Evolutionary conservation across 257 asterid genomes (phyloP).

Genomic region (Nicotiana noctiflora): DNA sequence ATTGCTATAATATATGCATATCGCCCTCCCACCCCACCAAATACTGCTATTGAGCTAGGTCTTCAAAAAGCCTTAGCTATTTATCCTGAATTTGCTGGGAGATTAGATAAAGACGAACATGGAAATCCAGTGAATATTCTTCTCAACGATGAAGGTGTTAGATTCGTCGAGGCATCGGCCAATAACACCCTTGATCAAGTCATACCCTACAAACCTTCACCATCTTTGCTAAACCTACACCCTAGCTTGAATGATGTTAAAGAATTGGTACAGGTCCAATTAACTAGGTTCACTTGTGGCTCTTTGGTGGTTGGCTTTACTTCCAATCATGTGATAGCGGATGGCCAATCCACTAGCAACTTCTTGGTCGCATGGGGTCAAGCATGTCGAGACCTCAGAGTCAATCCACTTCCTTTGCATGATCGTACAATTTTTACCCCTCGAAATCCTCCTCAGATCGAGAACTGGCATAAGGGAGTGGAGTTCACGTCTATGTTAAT

Average conservation of each 20-base stretch:
- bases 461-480: conserved; percentile 52
- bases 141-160: conserved; percentile 59
- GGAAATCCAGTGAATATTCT: conserved; percentile 40
- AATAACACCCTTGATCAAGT: conserved; percentile 40
- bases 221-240: conserved; percentile 48
- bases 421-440: conserved; percentile 52
- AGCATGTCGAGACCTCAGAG: conserved; percentile 42
- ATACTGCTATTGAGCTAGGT: conserved; percentile 40
- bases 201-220: conserved; percentile 36
- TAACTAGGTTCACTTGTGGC: conserved; percentile 70
- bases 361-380: conserved; percentile 81
- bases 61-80: conserved; percentile 43
- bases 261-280: conserved; percentile 65
- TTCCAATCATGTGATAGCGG: conserved; percentile 59
- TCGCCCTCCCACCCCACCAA: conserved; percentile 61
- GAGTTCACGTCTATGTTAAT: conserved; percentile 30
- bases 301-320: conserved; percentile 77
- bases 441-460: conserved; percentile 36
- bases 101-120: conserved; percentile 36
- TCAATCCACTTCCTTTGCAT: conserved; percentile 41
- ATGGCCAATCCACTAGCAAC: conserved; percentile 58
- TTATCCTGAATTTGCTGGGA: conserved; percentile 70
- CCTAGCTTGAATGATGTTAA: conserved; percentile 43
- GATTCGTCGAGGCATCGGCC: conserved; percentile 61
- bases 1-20: conserved; percentile 67